A percentile compares a stretch with the other conserved stretches of the same genome.
phyloP scores from a whole-genome alignment of 192 early-diverging fungal genomes.

The Piromyces sp. region DNA sequence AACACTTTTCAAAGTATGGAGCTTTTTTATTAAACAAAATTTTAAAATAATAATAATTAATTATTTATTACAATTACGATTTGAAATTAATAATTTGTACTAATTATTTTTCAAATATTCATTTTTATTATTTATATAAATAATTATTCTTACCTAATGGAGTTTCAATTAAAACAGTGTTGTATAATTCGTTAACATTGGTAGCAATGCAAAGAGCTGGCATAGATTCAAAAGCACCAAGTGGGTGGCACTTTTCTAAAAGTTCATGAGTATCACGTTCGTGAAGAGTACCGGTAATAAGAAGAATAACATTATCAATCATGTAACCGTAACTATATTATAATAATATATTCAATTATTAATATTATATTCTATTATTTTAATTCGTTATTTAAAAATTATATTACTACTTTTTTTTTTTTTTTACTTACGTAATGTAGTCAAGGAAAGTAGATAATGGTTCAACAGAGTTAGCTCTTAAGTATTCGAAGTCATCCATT shows the following conservation, averaged over 20 bases:
- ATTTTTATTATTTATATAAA: background rate
- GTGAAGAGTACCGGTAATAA: constrained; percentile 95
- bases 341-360: background rate
- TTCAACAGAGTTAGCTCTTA: constrained; percentile 63
- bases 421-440: constrained; percentile 73
- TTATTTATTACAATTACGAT: too few species aligned
- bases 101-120: too few species aligned
- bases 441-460: constrained; percentile 83
- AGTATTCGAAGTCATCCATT: constrained; percentile 83
- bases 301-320: constrained; percentile 98
- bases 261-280: constrained; percentile 95
- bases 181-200: constrained; percentile 85
- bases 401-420: too few species aligned
- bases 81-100: too few species aligned
- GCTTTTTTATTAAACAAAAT: constrained; percentile 36
- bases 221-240: constrained; percentile 96
- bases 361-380: background rate
- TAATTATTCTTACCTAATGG: constrained; percentile 48
- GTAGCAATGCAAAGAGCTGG: constrained; percentile 94
- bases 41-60: too few species aligned
- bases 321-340: constrained; percentile 71
- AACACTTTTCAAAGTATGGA: constrained; percentile 91
- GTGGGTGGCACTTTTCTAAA: constrained; percentile 89
- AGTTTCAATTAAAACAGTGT: constrained; percentile 89
- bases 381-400: background rate